Base-by-base conservation (phyloP, 495 filamentous ascomycete genomes). In the Xylaria sp. region DNA sequence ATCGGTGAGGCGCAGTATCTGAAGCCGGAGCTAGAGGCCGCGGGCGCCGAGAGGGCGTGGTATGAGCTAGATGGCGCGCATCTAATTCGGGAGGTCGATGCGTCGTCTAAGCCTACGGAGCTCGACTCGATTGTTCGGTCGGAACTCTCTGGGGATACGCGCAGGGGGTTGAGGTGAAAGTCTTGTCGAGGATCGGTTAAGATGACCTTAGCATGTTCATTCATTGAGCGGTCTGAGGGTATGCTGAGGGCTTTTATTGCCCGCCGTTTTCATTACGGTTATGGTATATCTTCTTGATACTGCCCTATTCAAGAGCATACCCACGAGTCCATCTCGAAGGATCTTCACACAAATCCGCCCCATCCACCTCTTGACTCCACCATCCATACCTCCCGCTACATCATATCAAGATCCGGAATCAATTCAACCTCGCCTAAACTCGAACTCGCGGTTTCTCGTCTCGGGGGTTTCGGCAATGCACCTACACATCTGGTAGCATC, bases 401-500 rank as follows among this genome's bases (percentile, higher is more conserved):
- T 7, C 7, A 19, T 37, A 11, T 59, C 35, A 5, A 62, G n/a
- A 15, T 17, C 59, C 21, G 3, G n/a, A 24, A 24, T 11, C 11
- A 3, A 43, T 37, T 59, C 19, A 62, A 6, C 37, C 35, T 43
- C 37, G 14, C 5, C 21, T 43, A 15, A 61, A 14, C 19, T 24
- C 12, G 5, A 6, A 12, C 43, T 26, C 24, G 14, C 24, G 9
- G 19, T 48, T 52, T 5, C 43, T 35, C 29, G 7, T 35, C 31
- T 66, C 7, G 3, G 3, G 24, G 15, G 6, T 6, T 40, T 52
- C 31, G 17, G 62, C 4, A 12, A 50, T 31, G 43, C 75, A 77
- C 17, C 2, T 61, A 40, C 75, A 77, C 75, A 77, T 77, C 48
- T 75, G 71, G 15, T 67, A 52, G 44, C 75, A 77, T 5, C 73